Evolutionary conservation across 805 yeast species (phyloP), one percentile per base, ranked within the genome.

Genomic region (Priceomyces haplophilus): DNA sequence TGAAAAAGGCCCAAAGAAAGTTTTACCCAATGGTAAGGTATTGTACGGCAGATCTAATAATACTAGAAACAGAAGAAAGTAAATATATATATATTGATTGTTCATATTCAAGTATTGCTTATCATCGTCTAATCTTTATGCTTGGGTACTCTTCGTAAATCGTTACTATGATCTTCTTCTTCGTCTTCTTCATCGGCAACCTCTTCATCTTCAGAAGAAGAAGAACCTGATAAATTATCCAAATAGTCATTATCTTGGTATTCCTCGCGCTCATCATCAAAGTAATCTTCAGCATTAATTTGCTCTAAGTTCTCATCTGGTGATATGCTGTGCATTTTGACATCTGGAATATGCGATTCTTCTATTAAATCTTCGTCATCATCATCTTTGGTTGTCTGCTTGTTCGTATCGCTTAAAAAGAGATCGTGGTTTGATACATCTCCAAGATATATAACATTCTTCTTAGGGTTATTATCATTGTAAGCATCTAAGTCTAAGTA

Each of bases 11-110:
- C 72, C 72, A 43, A 76, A 70, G 48, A 58, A 66, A 35, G 78
- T 69, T 38, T 64, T 82, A 45, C 83, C 84, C 7, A 82, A 81
- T 53, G 87, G 87, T 1, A 80, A 80, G 54, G 77, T 78, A 8
- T 69, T 78, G 13, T 68, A 67, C 42, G 62, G 64, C 7, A 56
- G 70, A 51, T 25, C 44, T 13, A 38, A 27, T 15, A 37, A 38
- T 44, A 39, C 42, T 33, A 47, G 51, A 30, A 40, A 38, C 11
- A 39, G 45, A 27, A 47, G 48, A 38, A 42, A 41, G 40, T 35
- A 38, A 27, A 8, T 25, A 34, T 34, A 25, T 12, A 5, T 34
- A 34, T 19, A 15, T n/a, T 10, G 17, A 23, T 36, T 25, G n/a
- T n/a, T 36, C 12, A 18, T 15, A 16, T 17, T 32, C 10, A 32